These are phyloP conservation scores for Hypoxylon rickii DNA, from an alignment of 495 filamentous ascomycete species.

Conservation along the genomic window DNA sequence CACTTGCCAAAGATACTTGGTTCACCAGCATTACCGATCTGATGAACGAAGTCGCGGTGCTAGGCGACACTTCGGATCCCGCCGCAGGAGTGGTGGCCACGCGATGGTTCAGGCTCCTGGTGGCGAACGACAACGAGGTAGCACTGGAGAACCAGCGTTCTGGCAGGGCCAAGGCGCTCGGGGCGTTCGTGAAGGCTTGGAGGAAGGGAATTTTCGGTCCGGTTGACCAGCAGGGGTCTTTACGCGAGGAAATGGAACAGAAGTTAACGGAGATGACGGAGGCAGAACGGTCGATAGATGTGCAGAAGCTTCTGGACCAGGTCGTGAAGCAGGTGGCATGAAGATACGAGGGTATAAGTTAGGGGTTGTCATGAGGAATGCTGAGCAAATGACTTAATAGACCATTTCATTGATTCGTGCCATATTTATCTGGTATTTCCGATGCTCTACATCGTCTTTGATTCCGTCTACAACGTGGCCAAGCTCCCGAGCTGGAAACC, in stretches of 20 bases:
- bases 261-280: slow-evolving; percentile 36
- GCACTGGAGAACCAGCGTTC: slow-evolving; percentile 48
- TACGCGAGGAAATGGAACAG: slow-evolving; percentile 21
- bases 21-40: slow-evolving; percentile 24
- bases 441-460: too few species aligned
- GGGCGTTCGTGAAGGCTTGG: slow-evolving; percentile 37
- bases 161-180: slow-evolving; percentile 43
- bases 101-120: slow-evolving; percentile 47
- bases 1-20: slow-evolving; percentile 31
- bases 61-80: background rate
- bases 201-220: slow-evolving; percentile 38
- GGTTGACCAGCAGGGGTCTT: slow-evolving; percentile 11
- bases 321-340: slow-evolving; percentile 24
- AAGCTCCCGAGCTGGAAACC: too few species aligned
- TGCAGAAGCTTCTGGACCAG: slow-evolving; percentile 41
- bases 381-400: too few species aligned
- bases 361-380: too few species aligned
- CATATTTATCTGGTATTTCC: too few species aligned
- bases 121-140: slow-evolving; percentile 39
- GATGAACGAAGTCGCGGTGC: slow-evolving; percentile 19
- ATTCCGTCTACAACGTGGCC: too few species aligned
- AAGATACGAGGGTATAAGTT: background rate
- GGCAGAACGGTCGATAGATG: slow-evolving; percentile 49
- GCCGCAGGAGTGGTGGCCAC: slow-evolving; percentile 26
- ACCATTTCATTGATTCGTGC: too few species aligned